Conservation (phyloP, 768 basidiomycete genomes). For the Pulveroboletus sp. region DNA sequence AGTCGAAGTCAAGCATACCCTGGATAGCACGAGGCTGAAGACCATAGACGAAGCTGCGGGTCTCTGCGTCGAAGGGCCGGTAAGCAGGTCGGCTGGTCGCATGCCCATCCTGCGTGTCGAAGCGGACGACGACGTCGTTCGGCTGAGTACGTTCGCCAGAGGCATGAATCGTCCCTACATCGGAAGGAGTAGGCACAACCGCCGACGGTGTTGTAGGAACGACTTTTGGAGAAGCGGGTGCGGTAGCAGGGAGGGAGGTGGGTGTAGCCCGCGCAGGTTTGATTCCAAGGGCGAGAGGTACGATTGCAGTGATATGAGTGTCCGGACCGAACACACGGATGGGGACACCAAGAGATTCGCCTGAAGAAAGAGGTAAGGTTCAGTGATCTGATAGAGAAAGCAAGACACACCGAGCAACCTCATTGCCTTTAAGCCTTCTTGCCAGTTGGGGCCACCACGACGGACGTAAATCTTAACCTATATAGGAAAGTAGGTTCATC, state of each 20-base stretch:
- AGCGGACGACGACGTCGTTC: conserved; percentile 87
- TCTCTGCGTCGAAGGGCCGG: conserved; percentile 88
- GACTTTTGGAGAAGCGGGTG: conserved; percentile 40
- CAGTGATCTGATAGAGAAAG: not conserved
- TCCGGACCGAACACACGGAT: conserved; percentile 98
- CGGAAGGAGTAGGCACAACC: conserved; percentile 37
- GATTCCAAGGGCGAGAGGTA: conserved; percentile 91
- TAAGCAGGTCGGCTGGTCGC: conserved; percentile 62
- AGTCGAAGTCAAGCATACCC: conserved; percentile 98
- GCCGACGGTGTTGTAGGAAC: conserved; percentile 28
- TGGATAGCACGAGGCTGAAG: conserved; percentile 99
- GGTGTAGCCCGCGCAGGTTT: conserved; percentile 35
- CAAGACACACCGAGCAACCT: conserved; percentile 63
- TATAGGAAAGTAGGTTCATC: conserved; percentile 37
- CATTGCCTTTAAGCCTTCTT: conserved; percentile 98
- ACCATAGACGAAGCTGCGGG: conserved; percentile 97
- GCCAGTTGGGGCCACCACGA: conserved; percentile 99
- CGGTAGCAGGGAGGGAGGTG: conserved; percentile 42
- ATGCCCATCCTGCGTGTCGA: conserved; percentile 47
- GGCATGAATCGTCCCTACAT: conserved; percentile 70
- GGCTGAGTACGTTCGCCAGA: conserved; percentile 80
- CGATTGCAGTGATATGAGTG: conserved; percentile 97
- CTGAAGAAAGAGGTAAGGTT: conserved; percentile 10
- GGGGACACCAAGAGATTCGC: conserved; percentile 93
- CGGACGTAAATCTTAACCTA: conserved; percentile 94